Conservation (phyloP, 768 basidiomycete species). For the Tulasnella sp. region DNA sequence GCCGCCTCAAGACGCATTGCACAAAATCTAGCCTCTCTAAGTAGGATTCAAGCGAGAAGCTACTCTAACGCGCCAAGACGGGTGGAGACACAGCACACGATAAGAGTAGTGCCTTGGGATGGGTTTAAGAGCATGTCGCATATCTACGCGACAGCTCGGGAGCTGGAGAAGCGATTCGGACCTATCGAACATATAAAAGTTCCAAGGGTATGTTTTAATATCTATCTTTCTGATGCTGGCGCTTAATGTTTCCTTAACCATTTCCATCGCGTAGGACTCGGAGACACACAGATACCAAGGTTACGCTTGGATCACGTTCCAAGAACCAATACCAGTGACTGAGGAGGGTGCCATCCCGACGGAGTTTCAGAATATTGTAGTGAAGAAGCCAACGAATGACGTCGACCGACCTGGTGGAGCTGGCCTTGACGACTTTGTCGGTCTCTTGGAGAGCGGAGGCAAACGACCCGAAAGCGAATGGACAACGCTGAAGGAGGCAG, state of each 20-base stretch:
- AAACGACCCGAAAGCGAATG: neutral
- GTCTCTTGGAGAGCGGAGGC: neutral
- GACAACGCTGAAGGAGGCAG: neutral
- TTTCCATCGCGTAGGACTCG: neutral
- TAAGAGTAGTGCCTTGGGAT: constrained; percentile 5
- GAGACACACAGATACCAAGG: neutral
- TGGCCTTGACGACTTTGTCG: neutral
- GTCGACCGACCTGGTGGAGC: neutral
- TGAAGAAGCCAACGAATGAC: neutral
- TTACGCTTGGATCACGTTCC: neutral
- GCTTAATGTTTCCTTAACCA: neutral
- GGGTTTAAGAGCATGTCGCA: neutral
- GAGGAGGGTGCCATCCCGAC: neutral
- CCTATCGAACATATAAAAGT: neutral
- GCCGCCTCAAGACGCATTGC: neutral
- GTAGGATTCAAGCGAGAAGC: neutral
- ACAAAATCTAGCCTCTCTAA: neutral
- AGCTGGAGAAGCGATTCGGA: constrained; percentile 11
- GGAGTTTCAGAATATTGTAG: neutral
- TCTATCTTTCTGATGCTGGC: neutral
- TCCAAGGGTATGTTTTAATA: neutral
- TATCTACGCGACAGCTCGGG: neutral
- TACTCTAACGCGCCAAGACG: neutral
- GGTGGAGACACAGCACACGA: neutral
- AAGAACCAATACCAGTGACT: neutral